Base-by-base conservation (phyloP, 2,329 filamentous ascomycete species). In the Pseudocercospora fuligena region DNA sequence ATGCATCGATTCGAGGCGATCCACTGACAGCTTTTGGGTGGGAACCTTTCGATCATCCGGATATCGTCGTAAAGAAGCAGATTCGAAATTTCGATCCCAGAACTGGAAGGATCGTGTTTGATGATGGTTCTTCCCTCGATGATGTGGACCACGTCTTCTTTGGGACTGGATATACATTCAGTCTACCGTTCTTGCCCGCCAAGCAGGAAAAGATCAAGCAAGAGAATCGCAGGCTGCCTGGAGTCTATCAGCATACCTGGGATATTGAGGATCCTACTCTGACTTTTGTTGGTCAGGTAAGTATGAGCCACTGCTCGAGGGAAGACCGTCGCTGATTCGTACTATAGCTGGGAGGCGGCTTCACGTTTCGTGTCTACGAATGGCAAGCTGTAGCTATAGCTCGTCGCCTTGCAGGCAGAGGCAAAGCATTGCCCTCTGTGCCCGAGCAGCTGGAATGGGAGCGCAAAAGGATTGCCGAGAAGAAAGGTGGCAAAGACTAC, bases 321-420 rank as follows among this genome's bases (percentile, higher is more conserved):
- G 7, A 56, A 19, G 21, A 8, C 3, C 2, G 16, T 6, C 0
- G 27, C 51, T 56, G 51, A 56, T 8, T 16, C 9, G 11, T 3
- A 6, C 27, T 9, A 60, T 9, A 60, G 33, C 58, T 60, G 8
- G 58, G 58, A 7, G 58, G 58, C 2, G 58, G 58, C 33, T 60
- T 60, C 58, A 60, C 58, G 1, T 60, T 60, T 23, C 33, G 36
- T 7, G 58, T 60, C 1, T 60, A 60, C 40, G 58, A 60, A 29
- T 60, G 58, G 58, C 58, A 47, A 60, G 58, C 58, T 49, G 58
- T 60, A n/a, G 58, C 58, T 23, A 25, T 60, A 46, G 58, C 58
- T 9, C 33, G 58, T n/a, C 40, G n/a, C 36, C 36, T 60, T 8
- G 58, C 58, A 23, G 58, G 58, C 21, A 7, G 58, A 46, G 58